These are phyloP conservation scores for Aspergillus neoniger DNA, from an alignment of 2,329 filamentous ascomycete genomes.

Conservation along the genomic window DNA sequence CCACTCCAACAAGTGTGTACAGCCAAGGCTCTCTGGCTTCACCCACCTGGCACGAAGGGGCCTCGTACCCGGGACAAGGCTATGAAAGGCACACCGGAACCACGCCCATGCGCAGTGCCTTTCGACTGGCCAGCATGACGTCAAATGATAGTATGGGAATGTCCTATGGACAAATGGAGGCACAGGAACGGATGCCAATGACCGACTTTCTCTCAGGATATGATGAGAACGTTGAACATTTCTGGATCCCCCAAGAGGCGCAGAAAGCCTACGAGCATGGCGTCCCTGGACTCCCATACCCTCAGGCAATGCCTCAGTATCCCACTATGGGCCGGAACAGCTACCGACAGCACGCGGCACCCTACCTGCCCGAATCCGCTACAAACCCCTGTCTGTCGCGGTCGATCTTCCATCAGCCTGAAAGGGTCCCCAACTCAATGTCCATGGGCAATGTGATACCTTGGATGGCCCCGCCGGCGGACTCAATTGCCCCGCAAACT, in stretches of 20 bases:
- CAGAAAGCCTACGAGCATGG: slow-evolving; percentile 40
- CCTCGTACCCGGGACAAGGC: slow-evolving; percentile 29
- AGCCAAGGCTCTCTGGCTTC: slow-evolving; percentile 42
- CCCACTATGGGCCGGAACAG: slow-evolving; percentile 37
- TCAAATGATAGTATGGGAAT: slow-evolving; percentile 35
- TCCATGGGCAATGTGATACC: slow-evolving; percentile 42
- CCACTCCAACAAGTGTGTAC: slow-evolving; percentile 42
- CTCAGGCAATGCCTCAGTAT: slow-evolving; percentile 38
- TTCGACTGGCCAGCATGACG: slow-evolving; percentile 38
- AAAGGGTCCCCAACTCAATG: slow-evolving; percentile 36
- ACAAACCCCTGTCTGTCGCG: slow-evolving; percentile 43
- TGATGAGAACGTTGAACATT: slow-evolving; percentile 41
- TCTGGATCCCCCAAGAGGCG: slow-evolving; percentile 40
- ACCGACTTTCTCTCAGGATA: slow-evolving; percentile 41
- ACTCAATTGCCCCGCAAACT: slow-evolving; percentile 39
- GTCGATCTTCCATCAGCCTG: slow-evolving; percentile 41
- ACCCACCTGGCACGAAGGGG: slow-evolving; percentile 39
- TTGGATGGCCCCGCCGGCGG: slow-evolving; percentile 36
- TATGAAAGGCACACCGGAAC: slow-evolving; percentile 33
- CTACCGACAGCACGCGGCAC: slow-evolving; percentile 34
- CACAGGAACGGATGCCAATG: slow-evolving; percentile 37
- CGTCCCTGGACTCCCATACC: slow-evolving; percentile 33
- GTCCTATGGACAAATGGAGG: slow-evolving; percentile 36
- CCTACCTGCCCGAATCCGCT: slow-evolving; percentile 41
- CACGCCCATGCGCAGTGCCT: slow-evolving; percentile 38